Evolutionary conservation across 495 filamentous ascomycete genomes (phyloP).

Genomic region (Aspergillus conjunctus): DNA sequence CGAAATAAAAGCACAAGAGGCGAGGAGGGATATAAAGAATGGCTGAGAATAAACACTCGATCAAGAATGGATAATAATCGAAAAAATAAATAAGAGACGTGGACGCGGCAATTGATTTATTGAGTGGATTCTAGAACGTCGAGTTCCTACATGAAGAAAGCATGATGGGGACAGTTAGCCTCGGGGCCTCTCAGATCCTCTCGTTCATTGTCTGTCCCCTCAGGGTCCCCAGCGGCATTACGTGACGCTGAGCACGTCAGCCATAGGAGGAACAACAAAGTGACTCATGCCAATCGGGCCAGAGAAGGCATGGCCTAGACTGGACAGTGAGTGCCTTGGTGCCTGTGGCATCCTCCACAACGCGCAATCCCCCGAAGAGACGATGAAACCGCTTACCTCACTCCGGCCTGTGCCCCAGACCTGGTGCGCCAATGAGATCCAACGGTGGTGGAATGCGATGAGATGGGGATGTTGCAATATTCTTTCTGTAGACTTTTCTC

Average conservation of each 20-base stretch:
- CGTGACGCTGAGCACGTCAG: conserved; percentile 21
- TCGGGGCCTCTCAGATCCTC: conserved; percentile 3
- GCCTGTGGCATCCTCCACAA: conserved; percentile 17
- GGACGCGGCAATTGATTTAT: background rate
- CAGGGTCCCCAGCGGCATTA: conserved; percentile 5
- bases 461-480: conserved; percentile 11
- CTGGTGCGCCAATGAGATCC: conserved; percentile 3
- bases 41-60: conserved; percentile 1
- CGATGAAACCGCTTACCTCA: conserved; percentile 25
- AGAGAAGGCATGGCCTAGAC: conserved; percentile 15
- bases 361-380: conserved; percentile 21
- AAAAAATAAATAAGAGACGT: background rate
- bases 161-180: conserved; percentile 16
- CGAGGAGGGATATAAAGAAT: background rate
- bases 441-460: conserved; percentile 1
- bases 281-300: conserved; percentile 20
- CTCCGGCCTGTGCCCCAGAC: conserved; percentile 5
- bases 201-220: background rate
- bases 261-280: conserved; percentile 5
- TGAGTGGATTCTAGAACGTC: conserved; percentile 19
- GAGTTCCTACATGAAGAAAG: conserved; percentile 14
- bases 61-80: conserved; percentile 8
- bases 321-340: background rate
- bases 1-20: background rate
- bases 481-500: conserved; percentile 4